Evolutionary conservation across 495 filamentous ascomycete genomes (phyloP), one percentile per base, ranked within the genome.

Genomic region (Aspergillus asperescens): DNA sequence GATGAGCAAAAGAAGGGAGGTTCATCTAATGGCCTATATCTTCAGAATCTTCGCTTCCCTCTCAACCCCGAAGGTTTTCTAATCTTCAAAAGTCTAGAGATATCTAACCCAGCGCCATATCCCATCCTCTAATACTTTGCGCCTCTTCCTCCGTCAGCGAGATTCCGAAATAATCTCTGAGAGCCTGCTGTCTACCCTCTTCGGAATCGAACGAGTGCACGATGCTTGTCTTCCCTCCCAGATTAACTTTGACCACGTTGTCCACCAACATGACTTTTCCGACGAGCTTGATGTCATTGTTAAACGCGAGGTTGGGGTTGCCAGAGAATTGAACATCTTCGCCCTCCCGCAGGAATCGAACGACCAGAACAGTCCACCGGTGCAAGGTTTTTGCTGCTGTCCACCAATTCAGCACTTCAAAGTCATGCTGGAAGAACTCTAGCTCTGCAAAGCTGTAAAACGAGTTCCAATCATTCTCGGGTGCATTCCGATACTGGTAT

Each of bases 371-470:
- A 37, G 62, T 72, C 15, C 62, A 52, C 20, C 73, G 76, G 59
- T 82, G 76, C n/a, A 77, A 74, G 7, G 65, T 74, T 38, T 69
- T 63, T 50, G 62, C 64, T 73, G n/a, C 78, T 4, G 74, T 77
- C 54, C 55, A 76, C 48, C 76, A 76, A 66, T 83, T 89, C 78
- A 62, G n/a, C n/a, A n/a, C n/a, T n/a, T n/a, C n/a, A n/a, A 79
- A 88, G 55, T 88, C 86, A 32, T 67, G 61, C 42, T 76, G 78
- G 22, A 80, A 65, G 44, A 82, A 87, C 66, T 85, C 87, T 16
- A 78, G 54, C 54, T 81, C 75, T 3, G 71, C 67, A 61, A 88
- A 88, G 39, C 70, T 71, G 54, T 87, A 88, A 45, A 76, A 75
- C 0, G 73, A 64, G 39, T 75, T 67, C 79, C 83, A 89, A 27